Evolutionary conservation across 2,329 filamentous ascomycete species (phyloP).

Genomic region (Phoma sp.): DNA sequence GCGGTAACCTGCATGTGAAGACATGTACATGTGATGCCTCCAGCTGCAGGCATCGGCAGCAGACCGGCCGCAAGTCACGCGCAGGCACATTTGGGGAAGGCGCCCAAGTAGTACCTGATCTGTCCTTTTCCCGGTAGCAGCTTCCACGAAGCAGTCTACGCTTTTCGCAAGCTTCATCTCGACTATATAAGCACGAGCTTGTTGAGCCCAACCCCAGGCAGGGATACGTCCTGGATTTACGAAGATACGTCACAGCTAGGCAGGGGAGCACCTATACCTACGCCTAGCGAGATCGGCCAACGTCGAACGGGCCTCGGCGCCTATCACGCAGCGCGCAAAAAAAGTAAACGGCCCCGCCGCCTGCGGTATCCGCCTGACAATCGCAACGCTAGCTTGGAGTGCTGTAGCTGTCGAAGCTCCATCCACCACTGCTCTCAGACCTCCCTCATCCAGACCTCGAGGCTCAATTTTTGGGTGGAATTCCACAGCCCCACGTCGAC

Average conservation of each 20-base stretch:
- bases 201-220: constrained; percentile 7
- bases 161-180: neutral
- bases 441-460: neutral
- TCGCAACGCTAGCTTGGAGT: neutral
- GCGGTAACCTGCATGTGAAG: constrained; percentile 14
- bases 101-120: no score
- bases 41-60: constrained; percentile 3
- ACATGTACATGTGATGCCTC: constrained; percentile 9
- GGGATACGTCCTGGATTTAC: neutral
- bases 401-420: constrained; percentile 8
- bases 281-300: constrained; percentile 14
- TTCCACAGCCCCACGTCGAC: neutral
- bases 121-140: no score
- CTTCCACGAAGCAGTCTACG: no score
- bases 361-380: constrained; percentile 5
- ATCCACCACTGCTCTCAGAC: constrained; percentile 3
- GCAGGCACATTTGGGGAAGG: constrained; percentile 4
- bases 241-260: constrained; percentile 4
- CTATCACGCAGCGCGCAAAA: constrained; percentile 12
- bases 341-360: constrained; percentile 14
- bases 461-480: neutral
- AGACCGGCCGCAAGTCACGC: constrained; percentile 10
- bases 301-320: constrained; percentile 9
- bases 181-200: neutral
- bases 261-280: neutral